Evolutionary conservation across 768 basidiomycete species (phyloP), one percentile per base, ranked within the genome.

Genomic region (Pleurotus djamor): DNA sequence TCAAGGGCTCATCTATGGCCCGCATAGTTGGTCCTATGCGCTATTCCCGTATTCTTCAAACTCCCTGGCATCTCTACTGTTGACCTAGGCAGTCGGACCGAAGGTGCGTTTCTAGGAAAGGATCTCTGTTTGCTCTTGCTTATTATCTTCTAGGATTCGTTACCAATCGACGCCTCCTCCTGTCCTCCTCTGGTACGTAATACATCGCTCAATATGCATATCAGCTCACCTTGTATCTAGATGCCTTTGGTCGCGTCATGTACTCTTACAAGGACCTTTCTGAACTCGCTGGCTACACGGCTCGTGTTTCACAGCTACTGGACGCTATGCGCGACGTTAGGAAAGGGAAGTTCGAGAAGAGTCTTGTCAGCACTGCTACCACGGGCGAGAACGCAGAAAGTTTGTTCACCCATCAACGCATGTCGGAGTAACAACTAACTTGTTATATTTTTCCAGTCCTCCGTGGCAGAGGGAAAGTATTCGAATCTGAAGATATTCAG

Each of bases 231-330:
- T 48, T 57, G 38, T 36, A 28, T 36, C 59, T 16, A 85, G 96
- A 98, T 75, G 96, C 96, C 1, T 91, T 98, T 65, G 95, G 95
- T 35, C 85, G 96, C 16, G 87, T 97, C 33, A 94, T 98, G 93
- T 96, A 96, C 71, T 94, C 93, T 3, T 98, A 97, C 77, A 98
- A 97, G 72, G 96, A 98, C 69, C 79, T 99, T 4, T 87, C 94
- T 4, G 96, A 99, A 69, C 84, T 99, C 36, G 94, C 96, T 3
- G 96, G 96, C 9, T 98, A 97, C 70, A 98, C 96, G 2, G 85
- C 93, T 1, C 87, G 96, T 12, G 96, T 99, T 0, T 88, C 91
- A 35, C 83, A 88, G 47, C 80, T 98, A 0, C 81, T 99, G 7
- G 92, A 96, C 57, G 94, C 94, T 0, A 96, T 98, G 86, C 79